phyloP scores from a whole-genome alignment of 352 stramenopile species.

The Pythium periplocum region DNA sequence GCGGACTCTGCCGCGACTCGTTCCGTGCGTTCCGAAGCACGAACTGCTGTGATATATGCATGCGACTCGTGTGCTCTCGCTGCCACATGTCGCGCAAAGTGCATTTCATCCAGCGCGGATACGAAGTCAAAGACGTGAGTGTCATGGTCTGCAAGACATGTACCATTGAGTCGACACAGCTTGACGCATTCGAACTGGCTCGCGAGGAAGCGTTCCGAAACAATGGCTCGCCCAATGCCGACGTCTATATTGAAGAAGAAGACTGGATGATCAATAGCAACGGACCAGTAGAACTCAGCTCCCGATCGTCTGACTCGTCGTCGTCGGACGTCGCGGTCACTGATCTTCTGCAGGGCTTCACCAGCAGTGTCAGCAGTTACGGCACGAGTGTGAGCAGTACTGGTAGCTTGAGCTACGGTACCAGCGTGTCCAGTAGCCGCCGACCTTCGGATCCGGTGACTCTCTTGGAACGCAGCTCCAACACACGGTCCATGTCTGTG shows the following conservation, averaged over 20 bases:
- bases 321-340: too few relatives aligned
- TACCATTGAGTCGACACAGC: conserved; percentile 2
- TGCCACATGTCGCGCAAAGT: conserved; percentile 18
- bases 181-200: conserved; percentile 8
- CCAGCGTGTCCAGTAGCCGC: not conserved
- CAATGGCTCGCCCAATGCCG: not conserved
- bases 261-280: too few relatives aligned
- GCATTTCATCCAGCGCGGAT: conserved; percentile 15
- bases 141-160: conserved; percentile 18
- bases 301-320: too few relatives aligned
- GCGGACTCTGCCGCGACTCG: conserved; percentile 11
- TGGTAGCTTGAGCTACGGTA: not conserved
- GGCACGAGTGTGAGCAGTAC: not conserved
- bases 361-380: not conserved
- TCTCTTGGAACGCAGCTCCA: too few relatives aligned
- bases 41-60: conserved; percentile 13
- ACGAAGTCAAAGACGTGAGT: conserved; percentile 13
- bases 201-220: conserved; percentile 14
- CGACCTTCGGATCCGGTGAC: not conserved
- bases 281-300: too few relatives aligned
- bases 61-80: conserved; percentile 11
- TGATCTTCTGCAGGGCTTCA: not conserved
- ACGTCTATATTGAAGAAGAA: too few relatives aligned
- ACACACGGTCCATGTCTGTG: too few relatives aligned
- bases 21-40: conserved; percentile 18